Percentiles rank a stretch among this genome's conserved stretches.
Conservation (phyloP, 2,329 filamentous ascomycete genomes). For the Chrysosporium keratinophilum region DNA sequence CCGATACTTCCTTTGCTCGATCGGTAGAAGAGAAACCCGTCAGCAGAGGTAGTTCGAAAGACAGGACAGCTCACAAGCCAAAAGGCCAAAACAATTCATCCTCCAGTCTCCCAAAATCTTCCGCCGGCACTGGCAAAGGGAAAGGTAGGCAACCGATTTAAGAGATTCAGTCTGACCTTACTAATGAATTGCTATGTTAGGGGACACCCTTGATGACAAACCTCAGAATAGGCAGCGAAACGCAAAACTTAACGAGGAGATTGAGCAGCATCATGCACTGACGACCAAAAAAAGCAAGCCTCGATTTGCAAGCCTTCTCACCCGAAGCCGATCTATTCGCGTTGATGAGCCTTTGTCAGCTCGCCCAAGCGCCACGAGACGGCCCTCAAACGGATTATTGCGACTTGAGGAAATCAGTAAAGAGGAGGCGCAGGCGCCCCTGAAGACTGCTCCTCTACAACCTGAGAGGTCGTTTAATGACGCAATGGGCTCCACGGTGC, state of each 20-base stretch:
- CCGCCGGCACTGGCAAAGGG: conserved; percentile 18
- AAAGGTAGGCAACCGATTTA: conserved; percentile 9
- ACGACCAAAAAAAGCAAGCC: conserved; percentile 35
- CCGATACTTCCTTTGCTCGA: conserved; percentile 30
- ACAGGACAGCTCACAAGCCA: conserved; percentile 29
- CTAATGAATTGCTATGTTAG: conserved; percentile 7
- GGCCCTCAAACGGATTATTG: conserved; percentile 32
- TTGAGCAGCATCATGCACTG: conserved; percentile 20
- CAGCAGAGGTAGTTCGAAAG: conserved; percentile 37
- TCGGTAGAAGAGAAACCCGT: conserved; percentile 29
- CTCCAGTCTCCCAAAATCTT: conserved; percentile 30
- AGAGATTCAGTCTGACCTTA: neutral
- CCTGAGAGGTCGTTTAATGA: conserved; percentile 59
- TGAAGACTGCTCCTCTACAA: conserved; percentile 55
- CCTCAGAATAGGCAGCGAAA: conserved; percentile 7
- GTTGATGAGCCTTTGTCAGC: conserved; percentile 32
- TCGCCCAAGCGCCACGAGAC: conserved; percentile 23
- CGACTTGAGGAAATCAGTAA: conserved; percentile 29
- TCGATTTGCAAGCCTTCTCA: conserved; percentile 36
- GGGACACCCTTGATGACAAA: conserved; percentile 14
- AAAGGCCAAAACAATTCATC: conserved; percentile 31
- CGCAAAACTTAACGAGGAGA: conserved; percentile 16
- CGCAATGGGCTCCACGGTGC: conserved; percentile 53
- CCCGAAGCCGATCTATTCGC: conserved; percentile 37
- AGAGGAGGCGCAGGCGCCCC: conserved; percentile 33